Evolutionary conservation across 192 early-diverging fungal genomes (phyloP), one percentile per base, ranked within the genome.

Genomic region (Phycomyces nitens): DNA sequence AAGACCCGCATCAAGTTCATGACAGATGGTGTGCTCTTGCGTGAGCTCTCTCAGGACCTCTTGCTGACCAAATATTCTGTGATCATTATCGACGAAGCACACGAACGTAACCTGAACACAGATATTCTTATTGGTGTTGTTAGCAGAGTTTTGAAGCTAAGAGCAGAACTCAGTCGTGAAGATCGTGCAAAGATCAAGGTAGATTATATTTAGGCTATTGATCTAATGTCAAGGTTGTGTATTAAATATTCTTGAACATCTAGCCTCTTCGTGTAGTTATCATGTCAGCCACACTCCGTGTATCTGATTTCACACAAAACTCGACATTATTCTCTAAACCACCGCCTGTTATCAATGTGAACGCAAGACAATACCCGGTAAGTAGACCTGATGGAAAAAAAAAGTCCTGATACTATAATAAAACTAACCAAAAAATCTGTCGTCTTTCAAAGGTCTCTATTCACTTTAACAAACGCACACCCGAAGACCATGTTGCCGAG

Each of bases 1-100:
- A 75, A 83, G 9, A 98, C 96, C 5, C 80, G 92, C 16, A 91
- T 99, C 63, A 98, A 99, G 79, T 99, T 99, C 62, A 97, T 99
- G 95, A 99, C 98, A 6, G 98, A 99, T 75, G 98, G 98, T 80
- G 94, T 99, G 64, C 75, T 99, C 58, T 82, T 99, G 49, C 88
- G 96, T 40, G 98, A 99, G 73, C 80, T 99, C 44, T 81, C 89
- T 16, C 75, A 72, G 34, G 97, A 98, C 67, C 76, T 98, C 47
- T 77, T 98, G 21, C 73, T 99, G n/a, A 82, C 85, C 29, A 86
- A 92, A 69, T 99, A 99, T 70, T 96, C 95, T 1, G 91, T 85
- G 24, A 89, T 99, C 26, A 96, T 99, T 53, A 92, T 97, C 41
- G 98, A 99, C 72, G 98, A 99, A 74, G 96, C 98, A 5, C 98